These are phyloP conservation scores for Saksenaea vasiformis DNA, from an alignment of 371 early-diverging fungal genomes.

Conservation along the genomic window DNA sequence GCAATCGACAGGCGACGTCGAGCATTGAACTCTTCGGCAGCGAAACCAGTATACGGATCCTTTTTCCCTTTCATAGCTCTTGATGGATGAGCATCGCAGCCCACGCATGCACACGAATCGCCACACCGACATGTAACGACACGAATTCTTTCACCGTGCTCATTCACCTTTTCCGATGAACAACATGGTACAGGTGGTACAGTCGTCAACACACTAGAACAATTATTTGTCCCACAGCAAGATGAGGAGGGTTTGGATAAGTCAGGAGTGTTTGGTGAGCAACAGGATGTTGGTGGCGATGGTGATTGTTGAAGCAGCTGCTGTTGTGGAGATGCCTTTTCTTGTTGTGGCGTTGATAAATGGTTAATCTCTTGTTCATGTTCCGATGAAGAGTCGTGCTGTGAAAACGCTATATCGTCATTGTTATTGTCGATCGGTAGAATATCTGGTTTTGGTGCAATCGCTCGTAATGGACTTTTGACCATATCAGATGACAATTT, in stretches of 20 bases:
- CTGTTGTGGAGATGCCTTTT: neutral
- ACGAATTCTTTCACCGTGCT: conserved; percentile 32
- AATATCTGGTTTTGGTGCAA: conserved; percentile 19
- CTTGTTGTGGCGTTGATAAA: neutral
- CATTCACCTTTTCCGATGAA: conserved; percentile 27
- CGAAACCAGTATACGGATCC: conserved; percentile 39
- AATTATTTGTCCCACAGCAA: neutral
- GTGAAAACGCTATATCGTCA: neutral
- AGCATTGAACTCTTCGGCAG: conserved; percentile 8
- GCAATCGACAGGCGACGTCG: conserved; percentile 27
- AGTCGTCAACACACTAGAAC: neutral
- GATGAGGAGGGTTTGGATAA: neutral
- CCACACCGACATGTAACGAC: conserved; percentile 53
- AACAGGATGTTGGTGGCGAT: conserved; percentile 8
- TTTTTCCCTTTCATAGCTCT: conserved; percentile 40
- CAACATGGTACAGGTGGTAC: conserved; percentile 20
- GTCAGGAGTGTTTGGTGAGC: neutral
- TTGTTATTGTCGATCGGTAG: neutral
- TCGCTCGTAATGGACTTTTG: conserved; percentile 7
- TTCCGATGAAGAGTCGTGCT: neutral
- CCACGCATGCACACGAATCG: conserved; percentile 48
- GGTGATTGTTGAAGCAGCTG: neutral
- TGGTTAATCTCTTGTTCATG: neutral
- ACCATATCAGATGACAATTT: neutral
- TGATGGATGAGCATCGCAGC: conserved; percentile 53